A percentile compares a stretch with the other conserved stretches of the same genome.
Evolutionary conservation across 2,329 filamentous ascomycete species (phyloP).

Genomic region (Stagonosporopsis vannaccii): DNA sequence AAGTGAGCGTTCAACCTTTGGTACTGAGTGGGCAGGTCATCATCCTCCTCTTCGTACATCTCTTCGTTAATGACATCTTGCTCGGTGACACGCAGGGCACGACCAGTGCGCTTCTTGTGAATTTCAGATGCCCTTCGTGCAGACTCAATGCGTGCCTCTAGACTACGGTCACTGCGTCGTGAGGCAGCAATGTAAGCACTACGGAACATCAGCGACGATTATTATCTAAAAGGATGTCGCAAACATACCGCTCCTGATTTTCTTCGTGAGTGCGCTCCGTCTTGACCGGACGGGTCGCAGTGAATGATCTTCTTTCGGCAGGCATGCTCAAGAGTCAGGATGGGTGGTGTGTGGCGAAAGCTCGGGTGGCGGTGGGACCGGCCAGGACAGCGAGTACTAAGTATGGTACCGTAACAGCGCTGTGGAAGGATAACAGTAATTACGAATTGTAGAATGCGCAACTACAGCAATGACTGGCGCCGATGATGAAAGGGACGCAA

Average conservation of each 20-base stretch:
- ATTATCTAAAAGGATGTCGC: background rate
- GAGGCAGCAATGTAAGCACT: constrained; percentile 94
- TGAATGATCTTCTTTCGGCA: constrained; percentile 46
- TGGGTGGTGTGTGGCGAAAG: background rate
- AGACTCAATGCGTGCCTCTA: constrained; percentile 88
- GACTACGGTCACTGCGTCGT: constrained; percentile 80
- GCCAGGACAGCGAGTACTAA: background rate
- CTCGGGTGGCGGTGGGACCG: constrained; percentile 17
- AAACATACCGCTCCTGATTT: constrained; percentile 72
- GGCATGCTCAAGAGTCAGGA: constrained; percentile 43
- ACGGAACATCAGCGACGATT: constrained; percentile 23
- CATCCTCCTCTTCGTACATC: constrained; percentile 96
- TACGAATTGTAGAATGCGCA: background rate
- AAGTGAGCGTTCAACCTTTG: constrained; percentile 69
- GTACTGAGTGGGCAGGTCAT: constrained; percentile 74
- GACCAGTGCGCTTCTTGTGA: constrained; percentile 86
- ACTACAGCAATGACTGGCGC: background rate
- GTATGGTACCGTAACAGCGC: background rate
- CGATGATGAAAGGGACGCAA: background rate
- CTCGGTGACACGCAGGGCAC: constrained; percentile 80
- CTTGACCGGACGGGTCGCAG: constrained; percentile 58
- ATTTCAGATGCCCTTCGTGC: constrained; percentile 88
- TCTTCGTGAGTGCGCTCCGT: constrained; percentile 80
- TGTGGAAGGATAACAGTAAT: background rate
- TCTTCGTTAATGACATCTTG: constrained; percentile 89